Evolutionary conservation across 2,329 filamentous ascomycete species (phyloP).

Genomic region (Beauveria scarabaeidicola): DNA sequence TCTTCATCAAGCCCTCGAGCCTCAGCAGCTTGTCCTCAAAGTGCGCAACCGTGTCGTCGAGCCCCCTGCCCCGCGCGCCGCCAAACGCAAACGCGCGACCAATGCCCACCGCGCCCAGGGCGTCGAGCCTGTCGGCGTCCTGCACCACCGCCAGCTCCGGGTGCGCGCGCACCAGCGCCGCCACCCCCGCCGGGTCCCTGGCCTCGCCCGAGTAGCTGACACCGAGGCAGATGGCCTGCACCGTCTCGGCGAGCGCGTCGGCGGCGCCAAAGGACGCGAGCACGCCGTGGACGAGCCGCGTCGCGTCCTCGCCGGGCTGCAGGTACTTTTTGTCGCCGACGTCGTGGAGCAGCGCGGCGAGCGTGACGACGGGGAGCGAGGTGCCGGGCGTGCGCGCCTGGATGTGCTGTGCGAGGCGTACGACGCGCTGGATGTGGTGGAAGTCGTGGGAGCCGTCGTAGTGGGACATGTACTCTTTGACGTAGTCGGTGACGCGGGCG

Average conservation of each 20-base stretch:
- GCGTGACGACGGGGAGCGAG: constrained; percentile 45
- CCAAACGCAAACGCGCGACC: constrained; percentile 58
- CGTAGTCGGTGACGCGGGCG: constrained; percentile 52
- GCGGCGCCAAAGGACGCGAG: constrained; percentile 50
- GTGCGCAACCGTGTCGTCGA: constrained; percentile 63
- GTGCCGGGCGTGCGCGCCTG: constrained; percentile 38
- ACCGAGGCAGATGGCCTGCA: constrained; percentile 65
- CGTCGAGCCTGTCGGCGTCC: constrained; percentile 88
- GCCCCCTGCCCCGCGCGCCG: constrained; percentile 50
- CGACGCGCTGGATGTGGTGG: constrained; percentile 71
- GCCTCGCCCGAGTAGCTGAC: constrained; percentile 71
- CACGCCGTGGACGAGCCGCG: constrained; percentile 46
- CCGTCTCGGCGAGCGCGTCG: constrained; percentile 49
- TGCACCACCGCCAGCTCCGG: constrained; percentile 69
- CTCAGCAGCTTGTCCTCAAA: constrained; percentile 67
- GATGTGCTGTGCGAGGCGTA: constrained; percentile 62
- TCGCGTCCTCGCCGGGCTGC: constrained; percentile 44
- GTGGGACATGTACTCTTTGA: constrained; percentile 62
- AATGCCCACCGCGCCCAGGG: constrained; percentile 79
- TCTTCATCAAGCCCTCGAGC: constrained; percentile 59
- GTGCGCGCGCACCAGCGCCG: constrained; percentile 50
- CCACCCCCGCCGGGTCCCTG: constrained; percentile 52
- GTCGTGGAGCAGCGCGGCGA: constrained; percentile 75
- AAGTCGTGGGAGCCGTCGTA: constrained; percentile 88
- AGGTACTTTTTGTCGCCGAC: constrained; percentile 82